phyloP scores from a whole-genome alignment of 768 basidiomycete genomes.

The Kondoa malvinella region DNA sequence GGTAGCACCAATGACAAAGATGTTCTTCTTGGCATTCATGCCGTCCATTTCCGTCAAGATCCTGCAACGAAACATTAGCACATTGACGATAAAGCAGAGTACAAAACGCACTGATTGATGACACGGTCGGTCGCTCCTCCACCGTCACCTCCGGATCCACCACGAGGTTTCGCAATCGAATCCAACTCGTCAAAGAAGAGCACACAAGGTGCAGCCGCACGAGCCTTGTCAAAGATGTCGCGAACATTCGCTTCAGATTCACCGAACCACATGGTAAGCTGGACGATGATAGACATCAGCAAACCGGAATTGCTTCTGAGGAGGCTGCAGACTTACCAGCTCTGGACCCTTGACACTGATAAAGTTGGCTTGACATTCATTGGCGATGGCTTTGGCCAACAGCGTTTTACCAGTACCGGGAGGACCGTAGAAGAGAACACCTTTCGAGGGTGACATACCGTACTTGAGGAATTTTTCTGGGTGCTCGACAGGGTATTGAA shows the following conservation, averaged over 20 bases:
- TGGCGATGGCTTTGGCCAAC: constrained; percentile 95
- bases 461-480: constrained; percentile 99
- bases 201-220: constrained; percentile 95
- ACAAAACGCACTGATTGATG: constrained; percentile 32
- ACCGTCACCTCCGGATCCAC: constrained; percentile 60
- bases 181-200: constrained; percentile 99
- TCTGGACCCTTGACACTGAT: constrained; percentile 77
- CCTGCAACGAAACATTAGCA: background rate
- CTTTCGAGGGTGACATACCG: constrained; percentile 98
- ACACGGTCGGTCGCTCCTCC: constrained; percentile 97
- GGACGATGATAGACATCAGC: constrained; percentile 37
- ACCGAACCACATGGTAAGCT: constrained; percentile 99
- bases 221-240: constrained; percentile 98
- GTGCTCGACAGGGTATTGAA: constrained; percentile 98
- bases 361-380: constrained; percentile 99
- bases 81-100: no score
- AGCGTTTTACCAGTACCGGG: constrained; percentile 99
- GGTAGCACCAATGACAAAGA: constrained; percentile 62
- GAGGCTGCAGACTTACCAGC: background rate
- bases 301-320: background rate
- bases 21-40: constrained; percentile 94
- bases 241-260: constrained; percentile 99
- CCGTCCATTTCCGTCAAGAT: constrained; percentile 90
- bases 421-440: constrained; percentile 98
- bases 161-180: constrained; percentile 95